Evolutionary conservation across 2,329 filamentous ascomycete species (phyloP).

Genomic region (Venturia carpophila): DNA sequence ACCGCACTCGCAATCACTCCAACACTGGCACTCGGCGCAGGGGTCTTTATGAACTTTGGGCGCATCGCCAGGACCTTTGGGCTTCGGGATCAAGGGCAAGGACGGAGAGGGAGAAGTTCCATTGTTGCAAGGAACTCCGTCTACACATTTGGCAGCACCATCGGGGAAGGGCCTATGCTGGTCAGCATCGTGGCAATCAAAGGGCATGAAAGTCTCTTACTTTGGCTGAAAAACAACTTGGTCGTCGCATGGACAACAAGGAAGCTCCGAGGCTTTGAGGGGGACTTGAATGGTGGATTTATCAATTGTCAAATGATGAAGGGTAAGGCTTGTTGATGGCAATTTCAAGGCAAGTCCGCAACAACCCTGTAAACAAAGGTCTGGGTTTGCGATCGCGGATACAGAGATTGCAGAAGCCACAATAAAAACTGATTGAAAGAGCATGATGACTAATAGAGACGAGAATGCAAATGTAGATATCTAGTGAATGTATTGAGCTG

Average conservation of each 20-base stretch:
- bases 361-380: background rate
- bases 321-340: background rate
- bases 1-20: background rate
- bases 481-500: background rate
- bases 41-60: background rate
- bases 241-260: conserved; percentile 1
- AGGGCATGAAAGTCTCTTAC: background rate
- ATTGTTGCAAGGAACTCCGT: background rate
- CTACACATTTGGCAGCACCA: background rate
- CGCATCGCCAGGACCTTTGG: background rate
- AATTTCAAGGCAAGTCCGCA: background rate
- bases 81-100: background rate
- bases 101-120: background rate
- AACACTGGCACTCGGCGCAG: background rate
- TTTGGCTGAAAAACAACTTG: background rate
- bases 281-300: conserved; percentile 24
- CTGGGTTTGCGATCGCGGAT: background rate
- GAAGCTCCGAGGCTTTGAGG: background rate
- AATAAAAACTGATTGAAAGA: background rate
- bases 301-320: conserved; percentile 23
- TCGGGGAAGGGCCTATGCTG: background rate
- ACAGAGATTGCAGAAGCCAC: background rate
- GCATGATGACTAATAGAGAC: background rate
- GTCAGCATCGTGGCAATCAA: background rate
- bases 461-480: background rate